Conservation (phyloP, 768 basidiomycete genomes). For the Mycena indigotica region DNA sequence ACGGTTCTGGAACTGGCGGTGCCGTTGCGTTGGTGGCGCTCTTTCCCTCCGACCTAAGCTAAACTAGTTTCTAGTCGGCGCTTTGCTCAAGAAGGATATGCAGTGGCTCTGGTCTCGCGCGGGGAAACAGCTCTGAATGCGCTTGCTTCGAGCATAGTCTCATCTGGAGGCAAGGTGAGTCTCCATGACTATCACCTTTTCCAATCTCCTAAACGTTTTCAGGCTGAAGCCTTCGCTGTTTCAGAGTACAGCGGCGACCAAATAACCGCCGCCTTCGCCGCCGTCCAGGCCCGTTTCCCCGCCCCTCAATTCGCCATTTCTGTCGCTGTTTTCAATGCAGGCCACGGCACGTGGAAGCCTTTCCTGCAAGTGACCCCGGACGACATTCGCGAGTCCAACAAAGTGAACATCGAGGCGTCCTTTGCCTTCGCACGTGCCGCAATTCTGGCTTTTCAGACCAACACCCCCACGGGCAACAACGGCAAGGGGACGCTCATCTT, state of each 20-base stretch:
- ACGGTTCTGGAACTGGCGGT: conserved; percentile 57
- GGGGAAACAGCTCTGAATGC: conserved; percentile 52
- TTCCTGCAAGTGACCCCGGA: conserved; percentile 66
- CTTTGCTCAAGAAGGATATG: conserved; percentile 65
- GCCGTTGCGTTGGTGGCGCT: conserved; percentile 52
- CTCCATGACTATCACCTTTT: not conserved
- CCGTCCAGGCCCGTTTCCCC: conserved; percentile 49
- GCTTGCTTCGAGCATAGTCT: conserved; percentile 57
- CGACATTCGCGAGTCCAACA: conserved; percentile 52
- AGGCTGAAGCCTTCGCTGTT: conserved; percentile 65
- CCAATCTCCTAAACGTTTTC: conserved; percentile 6
- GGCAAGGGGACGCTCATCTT: conserved; percentile 68
- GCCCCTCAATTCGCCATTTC: conserved; percentile 54
- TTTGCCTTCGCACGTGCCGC: conserved; percentile 67
- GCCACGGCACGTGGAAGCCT: conserved; percentile 58
- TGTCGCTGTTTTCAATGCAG: conserved; percentile 68
- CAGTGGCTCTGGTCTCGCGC: conserved; percentile 66
- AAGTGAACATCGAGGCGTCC: conserved; percentile 57
- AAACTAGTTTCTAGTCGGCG: conserved; percentile 46
- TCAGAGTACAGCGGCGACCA: conserved; percentile 50
- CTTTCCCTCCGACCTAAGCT: not conserved
- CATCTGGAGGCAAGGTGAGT: conserved; percentile 60
- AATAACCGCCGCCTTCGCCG: conserved; percentile 50
- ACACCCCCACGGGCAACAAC: conserved; percentile 50
- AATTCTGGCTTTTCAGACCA: conserved; percentile 61